Base-by-base conservation (phyloP, 2,329 filamentous ascomycete genomes). In the Paraphoma sp. region DNA sequence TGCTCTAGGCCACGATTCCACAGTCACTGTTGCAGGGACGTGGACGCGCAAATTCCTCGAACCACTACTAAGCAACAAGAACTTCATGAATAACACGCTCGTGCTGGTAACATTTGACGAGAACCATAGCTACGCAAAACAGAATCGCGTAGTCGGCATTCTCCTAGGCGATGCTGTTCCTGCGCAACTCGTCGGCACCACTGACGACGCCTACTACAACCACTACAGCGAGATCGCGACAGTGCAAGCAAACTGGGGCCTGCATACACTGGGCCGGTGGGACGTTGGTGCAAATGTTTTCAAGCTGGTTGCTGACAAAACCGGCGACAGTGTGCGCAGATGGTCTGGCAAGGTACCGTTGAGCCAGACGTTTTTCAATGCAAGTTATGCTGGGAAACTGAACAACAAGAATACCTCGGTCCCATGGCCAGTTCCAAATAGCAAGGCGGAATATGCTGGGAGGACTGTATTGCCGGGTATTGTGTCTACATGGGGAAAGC, bases 91-190 rank as follows among this genome's bases (percentile, higher is more conserved):
- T 48, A 86, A 90, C 69, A 93, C 90, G 0, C 83, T 95, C 1
- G 83, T 95, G 9, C 80, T 94, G 5, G 76, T 95, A 57, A 93
- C 84, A 2, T 95, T 92, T 69, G 92, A 95, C 62, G 92, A 95
- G 79, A 90, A 88, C 73, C 85, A 89, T 66, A 87, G 84, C 9
- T 92, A 93, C 76, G 75, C 81, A 6, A 78, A 81, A 28, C 83
- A 85, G 65, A 95, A 95, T 82, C 82, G 82, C 41, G 84, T 95
- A 50, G 84, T 91, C 57, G 85, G 81, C 60, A 83, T 95, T 62
- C 83, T 95, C 0, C 79, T 95, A 3, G 92, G 91, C 14, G 90
- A 90, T 56, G 88, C 87, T n/a, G 77, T 96, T 2, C 89, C 90
- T 10, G 50, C 80, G 4, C 50, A 83, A n/a, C 82, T 90, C 1